Percentiles rank a stretch among this genome's conserved stretches.
Conservation (phyloP, 2,329 filamentous ascomycete species). For the Pezicula rhizophila region DNA sequence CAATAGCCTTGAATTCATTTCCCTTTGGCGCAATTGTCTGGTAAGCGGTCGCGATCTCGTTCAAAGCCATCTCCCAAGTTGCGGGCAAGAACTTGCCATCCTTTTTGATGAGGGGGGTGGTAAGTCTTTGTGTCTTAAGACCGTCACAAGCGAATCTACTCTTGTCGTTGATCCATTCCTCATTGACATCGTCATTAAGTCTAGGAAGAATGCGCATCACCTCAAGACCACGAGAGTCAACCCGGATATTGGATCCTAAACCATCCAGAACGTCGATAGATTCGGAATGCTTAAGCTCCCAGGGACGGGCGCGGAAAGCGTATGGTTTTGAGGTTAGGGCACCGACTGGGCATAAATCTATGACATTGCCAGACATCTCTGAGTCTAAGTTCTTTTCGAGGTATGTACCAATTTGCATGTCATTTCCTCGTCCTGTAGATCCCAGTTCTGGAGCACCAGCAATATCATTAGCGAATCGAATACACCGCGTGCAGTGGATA, state of each 20-base stretch:
- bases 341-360: conserved; percentile 95
- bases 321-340: conserved; percentile 96
- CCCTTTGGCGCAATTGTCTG: conserved; percentile 73
- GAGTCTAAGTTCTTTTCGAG: conserved; percentile 90
- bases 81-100: conserved; percentile 88
- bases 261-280: conserved; percentile 92
- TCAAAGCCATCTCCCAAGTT: conserved; percentile 91
- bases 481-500: conserved; percentile 97
- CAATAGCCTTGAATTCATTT: conserved; percentile 93
- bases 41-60: conserved; percentile 78
- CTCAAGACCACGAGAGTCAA: conserved; percentile 88
- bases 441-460: conserved; percentile 94
- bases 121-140: conserved; percentile 90
- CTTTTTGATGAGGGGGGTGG: conserved; percentile 81
- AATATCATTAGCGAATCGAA: conserved; percentile 96
- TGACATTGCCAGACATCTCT: conserved; percentile 94
- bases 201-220: conserved; percentile 92
- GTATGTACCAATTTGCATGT: conserved; percentile 97
- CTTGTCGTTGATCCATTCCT: conserved; percentile 99
- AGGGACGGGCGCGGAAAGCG: conserved; percentile 91
- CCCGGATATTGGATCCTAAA: conserved; percentile 87
- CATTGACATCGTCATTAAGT: conserved; percentile 95
- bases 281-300: conserved; percentile 95
- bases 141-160: conserved; percentile 94
- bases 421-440: conserved; percentile 90